These are phyloP conservation scores for Lizonia empirigonia DNA, from an alignment of 2,329 filamentous ascomycete species.

Conservation along the genomic window DNA sequence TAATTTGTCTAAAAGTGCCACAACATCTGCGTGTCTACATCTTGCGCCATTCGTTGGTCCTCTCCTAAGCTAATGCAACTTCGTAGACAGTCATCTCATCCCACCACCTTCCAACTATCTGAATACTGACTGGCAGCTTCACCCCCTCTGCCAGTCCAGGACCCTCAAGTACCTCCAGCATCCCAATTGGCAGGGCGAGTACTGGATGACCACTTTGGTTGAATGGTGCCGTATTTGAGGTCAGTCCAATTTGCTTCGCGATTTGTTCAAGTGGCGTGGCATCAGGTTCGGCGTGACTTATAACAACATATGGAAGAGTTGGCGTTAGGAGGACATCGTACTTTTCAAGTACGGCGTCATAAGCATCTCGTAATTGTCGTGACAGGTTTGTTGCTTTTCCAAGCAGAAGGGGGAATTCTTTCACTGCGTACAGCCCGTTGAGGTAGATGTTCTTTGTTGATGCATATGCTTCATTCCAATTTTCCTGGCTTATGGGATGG, in stretches of 20 bases:
- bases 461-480: slow-evolving; percentile 59
- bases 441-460: slow-evolving; percentile 56
- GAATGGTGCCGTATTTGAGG: slow-evolving; percentile 38
- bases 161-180: slow-evolving; percentile 51
- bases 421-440: slow-evolving; percentile 49
- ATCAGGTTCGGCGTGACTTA: slow-evolving; percentile 24
- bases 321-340: slow-evolving; percentile 53
- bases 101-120: slow-evolving; percentile 61
- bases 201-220: slow-evolving; percentile 41
- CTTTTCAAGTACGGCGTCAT: slow-evolving; percentile 44
- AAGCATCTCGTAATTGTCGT: slow-evolving; percentile 48
- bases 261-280: slow-evolving; percentile 38
- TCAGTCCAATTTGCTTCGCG: slow-evolving; percentile 39
- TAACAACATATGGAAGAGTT: slow-evolving; percentile 39
- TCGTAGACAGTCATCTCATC: slow-evolving; percentile 55
- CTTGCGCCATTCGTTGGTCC: slow-evolving; percentile 52
- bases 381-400: slow-evolving; percentile 51
- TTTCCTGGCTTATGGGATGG: slow-evolving; percentile 54
- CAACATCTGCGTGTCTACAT: background rate
- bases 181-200: slow-evolving; percentile 49
- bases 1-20: no score
- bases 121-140: slow-evolving; percentile 59
- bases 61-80: slow-evolving; percentile 57
- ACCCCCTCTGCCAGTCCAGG: slow-evolving; percentile 28
- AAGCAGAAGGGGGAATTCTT: slow-evolving; percentile 47